Conservation (phyloP, 768 basidiomycete genomes). For the Sporobolomyces roseus region DNA sequence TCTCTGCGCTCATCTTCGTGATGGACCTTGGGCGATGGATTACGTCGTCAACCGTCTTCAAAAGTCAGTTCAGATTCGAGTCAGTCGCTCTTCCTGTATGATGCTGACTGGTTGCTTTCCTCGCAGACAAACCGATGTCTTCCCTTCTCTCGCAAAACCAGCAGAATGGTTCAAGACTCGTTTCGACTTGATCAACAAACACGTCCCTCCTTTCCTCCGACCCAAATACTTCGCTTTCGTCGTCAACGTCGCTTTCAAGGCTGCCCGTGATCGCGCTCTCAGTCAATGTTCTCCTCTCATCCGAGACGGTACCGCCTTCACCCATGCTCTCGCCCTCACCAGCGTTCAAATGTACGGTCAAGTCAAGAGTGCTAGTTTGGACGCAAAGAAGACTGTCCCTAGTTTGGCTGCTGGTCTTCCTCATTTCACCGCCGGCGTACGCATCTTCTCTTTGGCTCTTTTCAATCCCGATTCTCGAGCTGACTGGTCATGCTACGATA, state of each 20-base stretch:
- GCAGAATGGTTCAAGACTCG: slow-evolving; percentile 81
- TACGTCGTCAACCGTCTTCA: slow-evolving; percentile 69
- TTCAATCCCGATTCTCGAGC: background rate
- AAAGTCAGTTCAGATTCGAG: slow-evolving; percentile 56
- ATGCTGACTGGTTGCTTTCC: too few species aligned
- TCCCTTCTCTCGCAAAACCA: slow-evolving; percentile 67
- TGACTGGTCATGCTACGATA: background rate
- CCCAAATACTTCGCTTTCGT: slow-evolving; percentile 95
- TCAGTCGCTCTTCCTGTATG: slow-evolving; percentile 50
- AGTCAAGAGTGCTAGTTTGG: slow-evolving; percentile 84
- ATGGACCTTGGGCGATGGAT: slow-evolving; percentile 88
- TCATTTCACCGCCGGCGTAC: slow-evolving; percentile 70
- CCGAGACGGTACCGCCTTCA: slow-evolving; percentile 76
- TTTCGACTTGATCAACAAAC: slow-evolving; percentile 72
- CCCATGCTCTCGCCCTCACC: slow-evolving; percentile 78
- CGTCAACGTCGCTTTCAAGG: slow-evolving; percentile 86
- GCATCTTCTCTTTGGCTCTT: background rate
- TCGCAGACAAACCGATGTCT: slow-evolving; percentile 53
- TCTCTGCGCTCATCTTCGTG: slow-evolving; percentile 77
- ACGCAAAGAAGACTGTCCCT: slow-evolving; percentile 60
- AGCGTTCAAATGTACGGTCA: slow-evolving; percentile 72
- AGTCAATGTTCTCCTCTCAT: slow-evolving; percentile 88
- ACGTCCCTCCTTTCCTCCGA: slow-evolving; percentile 77
- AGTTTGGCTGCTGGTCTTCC: slow-evolving; percentile 91
- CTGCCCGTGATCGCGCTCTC: slow-evolving; percentile 71